Evolutionary conservation across 108 stramenopile genomes (phyloP), one percentile per base, ranked within the genome.

Genomic region (Cyclostephanos tholiformis): DNA sequence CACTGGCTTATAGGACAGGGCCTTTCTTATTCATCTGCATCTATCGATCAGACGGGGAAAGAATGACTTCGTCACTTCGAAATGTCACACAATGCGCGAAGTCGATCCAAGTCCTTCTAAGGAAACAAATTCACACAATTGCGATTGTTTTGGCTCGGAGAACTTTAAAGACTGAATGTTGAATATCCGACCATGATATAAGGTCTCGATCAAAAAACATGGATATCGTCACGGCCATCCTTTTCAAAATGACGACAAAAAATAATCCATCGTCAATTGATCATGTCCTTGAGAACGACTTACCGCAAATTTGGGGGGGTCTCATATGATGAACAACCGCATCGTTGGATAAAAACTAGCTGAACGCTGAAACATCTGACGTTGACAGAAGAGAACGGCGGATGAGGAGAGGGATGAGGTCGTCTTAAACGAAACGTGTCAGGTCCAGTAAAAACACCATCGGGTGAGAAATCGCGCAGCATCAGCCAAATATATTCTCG

Each of bases 1-100:
- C 90, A 91, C 90, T 93, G 92, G 90, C 90, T 88, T 86, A 86
- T 80, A 87, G 88, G 90, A 88, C 88, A 75, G 90, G 90, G 89
- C 90, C 89, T 85, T 93, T 91, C 87, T 69, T 79, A 48, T 69
- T 64, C 76, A 55, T 91, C 92, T 73, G 78, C 92, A 91, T 87
- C 58, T 91, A 87, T 93, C 92, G 90, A 87, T 91, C 79, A 89
- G 92, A 93, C 90, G 90, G 90, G 92, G 90, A 91, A 93, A 91
- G 90, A 93, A 91, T 91, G 82, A 85, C 75, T 91, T 80, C 83
- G 88, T 91, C 90, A 91, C 77, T 65, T 93, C 89, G 89, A 65
- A 38, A 38, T 48, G n/a, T 25, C 25, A 65, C 13, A 17, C 44
- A 46, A 46, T 46, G 16, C 44, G 16, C 44, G 16, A 46, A 17